These are phyloP conservation scores for Capsicum baccatum DNA, from an alignment of 257 asterid genomes.

Conservation along the genomic window DNA sequence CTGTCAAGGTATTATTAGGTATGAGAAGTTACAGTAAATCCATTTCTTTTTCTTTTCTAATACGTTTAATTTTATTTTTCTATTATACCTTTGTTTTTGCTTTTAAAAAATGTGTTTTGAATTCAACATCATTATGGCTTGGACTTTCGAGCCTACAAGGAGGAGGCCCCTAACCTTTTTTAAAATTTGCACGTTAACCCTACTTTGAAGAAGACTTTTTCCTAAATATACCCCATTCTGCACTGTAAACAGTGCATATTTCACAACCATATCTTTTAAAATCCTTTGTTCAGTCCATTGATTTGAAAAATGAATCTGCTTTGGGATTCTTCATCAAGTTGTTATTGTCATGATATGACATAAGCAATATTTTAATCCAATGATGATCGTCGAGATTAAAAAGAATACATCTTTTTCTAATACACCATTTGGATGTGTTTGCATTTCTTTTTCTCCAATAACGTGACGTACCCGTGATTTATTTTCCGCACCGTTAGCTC, in stretches of 20 bases:
- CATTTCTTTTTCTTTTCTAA: too few species aligned
- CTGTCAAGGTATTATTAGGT: too few species aligned
- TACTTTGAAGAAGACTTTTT: background rate
- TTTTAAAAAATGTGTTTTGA: background rate
- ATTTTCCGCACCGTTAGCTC: conserved; percentile 25
- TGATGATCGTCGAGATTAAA: background rate
- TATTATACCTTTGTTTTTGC: too few species aligned
- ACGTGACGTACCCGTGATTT: conserved; percentile 30
- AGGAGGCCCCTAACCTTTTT: background rate
- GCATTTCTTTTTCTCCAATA: conserved; percentile 32
- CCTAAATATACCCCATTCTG: background rate
- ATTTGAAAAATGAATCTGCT: conserved; percentile 26
- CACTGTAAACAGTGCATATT: background rate
- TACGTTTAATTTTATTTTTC: too few species aligned
- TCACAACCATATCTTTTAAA: background rate
- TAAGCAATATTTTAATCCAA: background rate
- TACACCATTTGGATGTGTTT: background rate
- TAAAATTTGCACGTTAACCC: background rate
- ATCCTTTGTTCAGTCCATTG: background rate
- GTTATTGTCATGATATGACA: background rate
- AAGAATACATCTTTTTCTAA: background rate
- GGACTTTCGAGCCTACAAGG: background rate
- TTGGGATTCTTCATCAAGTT: conserved; percentile 24
- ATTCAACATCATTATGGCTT: background rate
- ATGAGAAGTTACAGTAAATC: too few species aligned